Base-by-base conservation (phyloP, 1,139 yeast species). In the Kurtzmaniella natalensis region DNA sequence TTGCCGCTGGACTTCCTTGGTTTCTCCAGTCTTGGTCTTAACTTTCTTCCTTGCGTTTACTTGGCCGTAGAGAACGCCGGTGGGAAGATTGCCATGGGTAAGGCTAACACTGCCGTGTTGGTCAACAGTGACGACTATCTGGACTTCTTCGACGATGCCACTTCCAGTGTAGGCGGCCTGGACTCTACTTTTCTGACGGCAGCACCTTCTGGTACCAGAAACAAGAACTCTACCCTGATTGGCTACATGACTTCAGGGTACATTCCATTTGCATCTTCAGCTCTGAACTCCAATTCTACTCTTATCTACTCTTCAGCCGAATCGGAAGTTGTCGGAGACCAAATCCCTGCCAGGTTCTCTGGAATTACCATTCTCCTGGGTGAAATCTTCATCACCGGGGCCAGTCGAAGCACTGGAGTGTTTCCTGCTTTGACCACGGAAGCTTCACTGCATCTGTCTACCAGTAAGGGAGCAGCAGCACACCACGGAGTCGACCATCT, bases 21-120 rank as follows among this genome's bases (percentile, higher is more conserved):
- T 1, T 80, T 64, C 50, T 66, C 72, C 15, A 49, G 77, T 1
- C 56, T 86, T 25, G 95, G 95, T 1, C 57, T 76, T 7, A 68
- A 85, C 1, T 77, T 84, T 44, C 46, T 85, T 36, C 62, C 66
- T 35, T 64, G 69, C 32, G 59, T 74, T 18, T 84, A 78, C 51
- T 43, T 82, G 31, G 92, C 81, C 0, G 78, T 83, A 30, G 94
- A 85, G 53, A 70, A 76, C 42, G 86, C 72, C 16, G 77, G 77
- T 18, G 55, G 61, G 23, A 61, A 61, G 21, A 57, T 85, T 7
- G 95, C 83, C 0, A 36, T 85, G 32, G 64, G 57, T 1, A 41
- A 46, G 9, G 42, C 56, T 13, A 57, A 56, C 37, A 32, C 37
- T 8, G 37, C 44, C 8, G 31, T 50, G 6, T 27, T 33, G 7